phyloP scores from a whole-genome alignment of 2,329 filamentous ascomycete species.

The Botrytis sinoallii region DNA sequence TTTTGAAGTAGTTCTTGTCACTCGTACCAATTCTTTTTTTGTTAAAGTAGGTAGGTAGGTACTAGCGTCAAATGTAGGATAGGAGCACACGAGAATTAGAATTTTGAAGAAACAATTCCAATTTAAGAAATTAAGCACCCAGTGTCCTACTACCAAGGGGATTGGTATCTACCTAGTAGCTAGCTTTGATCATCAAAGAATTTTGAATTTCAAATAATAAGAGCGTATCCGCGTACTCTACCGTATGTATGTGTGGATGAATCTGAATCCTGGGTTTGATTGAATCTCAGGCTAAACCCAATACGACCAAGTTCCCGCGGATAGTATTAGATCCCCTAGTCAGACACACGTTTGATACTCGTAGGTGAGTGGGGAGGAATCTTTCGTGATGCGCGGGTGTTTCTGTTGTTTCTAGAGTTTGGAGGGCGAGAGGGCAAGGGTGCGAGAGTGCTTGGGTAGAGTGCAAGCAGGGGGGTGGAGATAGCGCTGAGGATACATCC shows the following conservation, averaged over 20 bases:
- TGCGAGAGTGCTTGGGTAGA: too few species aligned
- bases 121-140: neutral
- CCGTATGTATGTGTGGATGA: neutral
- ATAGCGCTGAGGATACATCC: too few species aligned
- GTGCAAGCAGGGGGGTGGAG: too few species aligned
- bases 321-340: neutral
- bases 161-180: neutral
- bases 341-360: conserved; percentile 7
- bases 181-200: neutral
- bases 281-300: neutral
- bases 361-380: conserved; percentile 6
- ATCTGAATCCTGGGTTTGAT: neutral
- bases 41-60: neutral
- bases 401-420: neutral
- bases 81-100: neutral
- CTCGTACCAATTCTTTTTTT: neutral
- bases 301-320: neutral
- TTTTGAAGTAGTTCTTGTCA: neutral
- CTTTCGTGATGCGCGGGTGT: neutral
- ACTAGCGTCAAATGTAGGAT: neutral
- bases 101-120: neutral
- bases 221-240: neutral
- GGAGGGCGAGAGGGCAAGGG: neutral
- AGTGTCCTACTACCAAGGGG: neutral
- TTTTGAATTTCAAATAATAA: neutral